Evolutionary conservation across 305 asterid genomes (phyloP).

Genomic region (Solanum chacoense): DNA sequence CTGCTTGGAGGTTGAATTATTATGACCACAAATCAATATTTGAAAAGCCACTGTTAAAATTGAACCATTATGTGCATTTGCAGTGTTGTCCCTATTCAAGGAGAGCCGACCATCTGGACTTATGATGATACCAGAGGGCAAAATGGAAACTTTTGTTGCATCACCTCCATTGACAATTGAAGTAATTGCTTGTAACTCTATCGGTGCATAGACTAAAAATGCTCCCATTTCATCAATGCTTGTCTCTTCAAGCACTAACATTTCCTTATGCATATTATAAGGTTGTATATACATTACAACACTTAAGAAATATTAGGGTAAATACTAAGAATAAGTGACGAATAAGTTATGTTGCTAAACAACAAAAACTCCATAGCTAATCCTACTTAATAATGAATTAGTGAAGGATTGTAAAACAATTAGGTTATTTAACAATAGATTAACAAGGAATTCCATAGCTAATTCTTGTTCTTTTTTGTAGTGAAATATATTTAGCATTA

Average conservation of each 20-base stretch:
- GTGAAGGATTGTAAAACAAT: neutral
- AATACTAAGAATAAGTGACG: neutral
- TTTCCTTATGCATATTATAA: conserved; percentile 23
- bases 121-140: conserved; percentile 64
- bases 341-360: neutral
- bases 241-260: conserved; percentile 60
- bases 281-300: conserved; percentile 24
- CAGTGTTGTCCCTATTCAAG: conserved; percentile 10
- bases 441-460: neutral
- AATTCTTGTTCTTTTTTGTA: neutral
- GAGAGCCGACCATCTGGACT: conserved; percentile 36
- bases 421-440: neutral
- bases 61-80: conserved; percentile 29
- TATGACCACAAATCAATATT: conserved; percentile 11
- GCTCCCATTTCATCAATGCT: conserved; percentile 42
- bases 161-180: conserved; percentile 37
- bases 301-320: neutral
- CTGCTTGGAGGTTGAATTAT: conserved; percentile 20
- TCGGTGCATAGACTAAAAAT: conserved; percentile 38
- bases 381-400: neutral
- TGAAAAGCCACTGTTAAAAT: conserved; percentile 52
- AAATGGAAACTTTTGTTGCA: conserved; percentile 20
- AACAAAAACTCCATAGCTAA: neutral
- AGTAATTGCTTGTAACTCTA: conserved; percentile 11
- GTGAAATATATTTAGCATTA: neutral